These are phyloP conservation scores for Penicillium aurantiogriseum DNA, from an alignment of 2,329 filamentous ascomycete species.

Conservation along the genomic window DNA sequence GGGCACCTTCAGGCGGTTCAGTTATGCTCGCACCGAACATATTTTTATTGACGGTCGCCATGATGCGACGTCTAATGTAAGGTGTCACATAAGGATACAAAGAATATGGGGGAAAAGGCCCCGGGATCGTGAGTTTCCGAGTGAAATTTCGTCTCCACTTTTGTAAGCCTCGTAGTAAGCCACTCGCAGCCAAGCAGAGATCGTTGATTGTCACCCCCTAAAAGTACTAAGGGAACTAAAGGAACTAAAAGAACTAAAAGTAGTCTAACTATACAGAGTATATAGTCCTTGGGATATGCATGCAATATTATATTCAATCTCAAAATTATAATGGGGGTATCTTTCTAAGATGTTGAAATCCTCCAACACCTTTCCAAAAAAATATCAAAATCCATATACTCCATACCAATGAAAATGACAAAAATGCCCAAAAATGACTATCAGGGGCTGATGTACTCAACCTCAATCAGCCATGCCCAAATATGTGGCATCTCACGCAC, in stretches of 20 bases:
- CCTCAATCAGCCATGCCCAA: neutral
- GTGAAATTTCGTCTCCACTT: conserved; percentile 14
- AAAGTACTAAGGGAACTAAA: too few relatives aligned
- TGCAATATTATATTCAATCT: too few relatives aligned
- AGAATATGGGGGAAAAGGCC: conserved; percentile 15
- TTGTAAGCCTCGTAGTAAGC: conserved; percentile 1
- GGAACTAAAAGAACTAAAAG: too few relatives aligned
- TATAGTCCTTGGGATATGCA: too few relatives aligned
- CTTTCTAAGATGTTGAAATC: too few relatives aligned
- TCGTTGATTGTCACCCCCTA: neutral
- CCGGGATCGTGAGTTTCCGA: conserved; percentile 23
- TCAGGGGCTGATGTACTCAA: neutral
- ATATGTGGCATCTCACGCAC: neutral
- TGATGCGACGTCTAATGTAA: conserved; percentile 34
- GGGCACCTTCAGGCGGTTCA: conserved; percentile 30
- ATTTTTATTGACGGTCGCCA: conserved; percentile 44
- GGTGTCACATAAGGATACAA: conserved; percentile 15
- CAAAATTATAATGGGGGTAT: too few relatives aligned
- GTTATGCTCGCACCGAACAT: conserved; percentile 42
- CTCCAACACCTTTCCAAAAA: too few relatives aligned
- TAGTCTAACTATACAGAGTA: too few relatives aligned
- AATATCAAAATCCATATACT: too few relatives aligned
- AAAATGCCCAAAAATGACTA: neutral
- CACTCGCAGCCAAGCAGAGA: neutral
- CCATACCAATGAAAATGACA: neutral